phyloP scores from a whole-genome alignment of 257 asterid genomes.

The Fraxinus quadrangulata region DNA sequence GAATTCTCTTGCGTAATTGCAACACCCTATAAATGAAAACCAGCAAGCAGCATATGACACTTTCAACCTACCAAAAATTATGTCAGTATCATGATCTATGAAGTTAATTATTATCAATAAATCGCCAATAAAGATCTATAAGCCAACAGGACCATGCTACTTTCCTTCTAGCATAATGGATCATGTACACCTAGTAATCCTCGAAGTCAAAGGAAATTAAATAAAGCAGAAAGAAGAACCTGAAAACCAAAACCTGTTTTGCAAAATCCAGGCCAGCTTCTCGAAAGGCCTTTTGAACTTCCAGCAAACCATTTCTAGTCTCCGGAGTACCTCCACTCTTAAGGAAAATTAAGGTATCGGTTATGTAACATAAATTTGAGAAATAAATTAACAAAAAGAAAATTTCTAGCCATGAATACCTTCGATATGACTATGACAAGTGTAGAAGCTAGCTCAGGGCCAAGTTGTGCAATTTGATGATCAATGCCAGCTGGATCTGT shows the following conservation, averaged over 20 bases:
- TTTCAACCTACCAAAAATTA: constrained; percentile 11
- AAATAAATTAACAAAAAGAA: constrained; percentile 18
- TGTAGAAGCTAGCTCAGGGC: constrained; percentile 80
- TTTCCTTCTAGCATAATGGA: constrained; percentile 12
- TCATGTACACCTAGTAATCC: constrained; percentile 20
- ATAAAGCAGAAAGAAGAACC: constrained; percentile 53
- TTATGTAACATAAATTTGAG: constrained; percentile 17
- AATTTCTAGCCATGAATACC: constrained; percentile 45
- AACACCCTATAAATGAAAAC: constrained; percentile 62
- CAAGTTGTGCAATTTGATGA: constrained; percentile 98
- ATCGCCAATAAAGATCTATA: neutral
- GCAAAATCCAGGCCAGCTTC: constrained; percentile 90
- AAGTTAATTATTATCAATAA: constrained; percentile 5
- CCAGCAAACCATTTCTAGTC: constrained; percentile 93
- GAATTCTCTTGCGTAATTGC: constrained; percentile 98
- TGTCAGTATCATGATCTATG: constrained; percentile 8
- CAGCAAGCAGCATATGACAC: constrained; percentile 9
- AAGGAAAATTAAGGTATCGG: constrained; percentile 22
- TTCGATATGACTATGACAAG: constrained; percentile 95
- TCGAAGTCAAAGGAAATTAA: constrained; percentile 8
- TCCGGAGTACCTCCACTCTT: constrained; percentile 99
- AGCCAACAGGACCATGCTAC: constrained; percentile 11
- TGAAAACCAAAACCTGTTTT: constrained; percentile 85
- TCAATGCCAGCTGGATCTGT: constrained; percentile 99
- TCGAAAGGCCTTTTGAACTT: constrained; percentile 97